Base-by-base conservation (phyloP, 257 asterid species). In the Verbascum thapsus region DNA sequence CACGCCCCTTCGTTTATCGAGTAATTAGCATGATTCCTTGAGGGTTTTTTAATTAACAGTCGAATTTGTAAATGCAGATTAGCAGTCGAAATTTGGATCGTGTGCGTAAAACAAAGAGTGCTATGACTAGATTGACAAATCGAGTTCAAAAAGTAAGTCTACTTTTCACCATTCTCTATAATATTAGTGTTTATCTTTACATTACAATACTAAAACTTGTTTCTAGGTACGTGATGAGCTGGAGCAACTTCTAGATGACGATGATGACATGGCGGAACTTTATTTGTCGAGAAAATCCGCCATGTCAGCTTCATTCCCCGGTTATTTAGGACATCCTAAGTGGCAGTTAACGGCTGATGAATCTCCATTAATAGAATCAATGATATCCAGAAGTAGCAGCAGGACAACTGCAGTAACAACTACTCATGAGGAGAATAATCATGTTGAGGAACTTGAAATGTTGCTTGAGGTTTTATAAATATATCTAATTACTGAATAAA, bases 361-460 rank as follows among this genome's bases (percentile, higher is more conserved):
- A 53, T 83, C 92, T 30, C 83, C 82, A 15, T 64, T 69, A 19
- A 15, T 74, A 32, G 61, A 58, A 69, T 80, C 92, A 41, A 84
- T 77, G 68, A 72, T 78, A 38, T 79, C 94, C 8, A 72, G 85
- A 72, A 67, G 76, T 17, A 88, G 83, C 48, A 55, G 79, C 51
- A 85, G 85, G 77, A 65, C 62, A 32, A 83, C 91, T 51, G 81
- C 79, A 5, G 55, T 73, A 20, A 60, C 86, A 32, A 71, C 64
- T 43, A 70, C 68, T 34, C 90, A 64, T 5, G 77, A 63, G n/a
- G 95, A 79, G 75, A 69, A 79, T 54, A 90, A 84, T n/a, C n/a
- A n/a, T 56, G 95, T 88, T 13, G 98, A 91, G 72, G 96, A 91
- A 73, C 95, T 91, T 57, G 98, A 91, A 66, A 91, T 91, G 95